Conservation (phyloP, 139 green algal species). For the Mesostigma viride region DNA sequence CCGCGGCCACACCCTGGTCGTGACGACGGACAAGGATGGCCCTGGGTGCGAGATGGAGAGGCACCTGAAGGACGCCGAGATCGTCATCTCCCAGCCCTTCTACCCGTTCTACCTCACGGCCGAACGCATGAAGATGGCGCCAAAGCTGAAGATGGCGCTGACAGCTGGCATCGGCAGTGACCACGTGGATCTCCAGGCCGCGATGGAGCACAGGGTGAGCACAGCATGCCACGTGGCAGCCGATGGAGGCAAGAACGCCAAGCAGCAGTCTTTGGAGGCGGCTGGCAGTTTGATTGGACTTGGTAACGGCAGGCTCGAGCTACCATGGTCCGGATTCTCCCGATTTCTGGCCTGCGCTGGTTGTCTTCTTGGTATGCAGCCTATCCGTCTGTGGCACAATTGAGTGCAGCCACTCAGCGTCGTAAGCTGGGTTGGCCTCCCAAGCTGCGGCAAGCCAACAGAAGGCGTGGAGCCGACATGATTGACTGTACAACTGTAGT, state of each 20-base stretch:
- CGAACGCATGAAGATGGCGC: too few species aligned
- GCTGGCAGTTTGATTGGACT: conserved; percentile 8
- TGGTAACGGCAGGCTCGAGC: too few species aligned
- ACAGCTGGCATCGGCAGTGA: conserved; percentile 8
- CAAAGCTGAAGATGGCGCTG: too few species aligned
- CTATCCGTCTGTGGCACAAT: background rate
- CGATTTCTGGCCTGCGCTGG: too few species aligned
- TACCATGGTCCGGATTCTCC: too few species aligned
- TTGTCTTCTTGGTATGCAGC: too few species aligned
- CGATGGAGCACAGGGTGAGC: background rate
- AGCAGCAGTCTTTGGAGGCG: background rate
- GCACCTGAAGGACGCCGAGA: conserved; percentile 9
- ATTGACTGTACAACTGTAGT: too few species aligned
- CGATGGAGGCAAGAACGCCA: conserved; percentile 2
- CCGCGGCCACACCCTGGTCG: background rate
- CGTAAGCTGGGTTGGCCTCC: too few species aligned
- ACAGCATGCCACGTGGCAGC: background rate
- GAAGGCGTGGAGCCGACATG: too few species aligned
- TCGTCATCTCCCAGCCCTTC: conserved; percentile 12
- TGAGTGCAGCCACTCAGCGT: background rate
- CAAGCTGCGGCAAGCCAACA: too few species aligned
- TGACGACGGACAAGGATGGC: background rate
- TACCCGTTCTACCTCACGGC: background rate
- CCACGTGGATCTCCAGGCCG: conserved; percentile 6
- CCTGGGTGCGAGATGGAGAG: too few species aligned